Conservation (phyloP, 2,329 filamentous ascomycete genomes). For the Penicillium olsonii region DNA sequence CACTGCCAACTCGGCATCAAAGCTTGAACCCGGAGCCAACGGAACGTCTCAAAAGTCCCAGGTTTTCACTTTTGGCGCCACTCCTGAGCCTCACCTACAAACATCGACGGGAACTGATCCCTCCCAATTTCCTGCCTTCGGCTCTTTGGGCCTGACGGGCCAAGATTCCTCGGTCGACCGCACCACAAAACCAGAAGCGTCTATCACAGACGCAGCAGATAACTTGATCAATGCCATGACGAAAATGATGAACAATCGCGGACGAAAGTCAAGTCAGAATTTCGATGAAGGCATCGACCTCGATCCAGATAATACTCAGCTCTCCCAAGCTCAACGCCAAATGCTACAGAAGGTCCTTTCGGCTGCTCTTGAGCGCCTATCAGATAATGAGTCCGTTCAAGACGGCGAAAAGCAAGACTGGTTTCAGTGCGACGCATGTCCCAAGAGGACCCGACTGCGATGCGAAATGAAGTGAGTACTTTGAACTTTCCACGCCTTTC, state of each 20-base stretch:
- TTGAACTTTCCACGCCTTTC: neutral
- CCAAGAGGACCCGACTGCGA: slow-evolving; percentile 32
- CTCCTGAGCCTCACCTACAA: neutral
- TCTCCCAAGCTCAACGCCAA: slow-evolving; percentile 33
- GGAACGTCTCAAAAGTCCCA: neutral
- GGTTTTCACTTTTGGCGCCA: slow-evolving; percentile 5
- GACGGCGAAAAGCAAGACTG: slow-evolving; percentile 25
- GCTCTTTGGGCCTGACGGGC: neutral
- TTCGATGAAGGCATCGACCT: slow-evolving; percentile 24
- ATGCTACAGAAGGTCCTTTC: slow-evolving; percentile 35
- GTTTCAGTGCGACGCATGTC: slow-evolving; percentile 34
- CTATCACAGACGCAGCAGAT: slow-evolving; percentile 31
- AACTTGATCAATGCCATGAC: slow-evolving; percentile 37
- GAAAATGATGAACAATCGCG: slow-evolving; percentile 32
- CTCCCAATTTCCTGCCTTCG: slow-evolving; percentile 4
- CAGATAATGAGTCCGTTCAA: slow-evolving; percentile 7
- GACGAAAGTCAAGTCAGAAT: slow-evolving; percentile 23
- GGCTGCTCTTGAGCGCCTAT: slow-evolving; percentile 30
- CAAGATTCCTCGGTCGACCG: neutral
- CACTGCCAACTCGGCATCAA: slow-evolving; percentile 5
- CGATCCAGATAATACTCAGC: slow-evolving; percentile 18
- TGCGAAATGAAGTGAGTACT: slow-evolving; percentile 42
- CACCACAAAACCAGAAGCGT: slow-evolving; percentile 21
- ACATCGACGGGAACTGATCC: neutral
- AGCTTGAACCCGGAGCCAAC: slow-evolving; percentile 10